phyloP scores from a whole-genome alignment of 1,139 yeast genomes.

The Suhomyces panamericanus region DNA sequence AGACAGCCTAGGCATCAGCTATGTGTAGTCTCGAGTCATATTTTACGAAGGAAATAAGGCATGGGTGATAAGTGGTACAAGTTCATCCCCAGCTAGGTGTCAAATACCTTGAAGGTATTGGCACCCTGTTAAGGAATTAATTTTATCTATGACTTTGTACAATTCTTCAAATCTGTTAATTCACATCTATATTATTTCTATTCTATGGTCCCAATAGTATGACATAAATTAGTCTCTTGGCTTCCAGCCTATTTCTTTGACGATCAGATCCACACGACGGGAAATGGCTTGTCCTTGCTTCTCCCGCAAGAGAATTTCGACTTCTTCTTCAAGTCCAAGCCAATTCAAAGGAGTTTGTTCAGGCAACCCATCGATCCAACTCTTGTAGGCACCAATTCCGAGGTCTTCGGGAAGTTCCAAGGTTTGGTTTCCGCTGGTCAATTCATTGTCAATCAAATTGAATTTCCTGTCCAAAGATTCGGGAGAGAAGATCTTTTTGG shows the following conservation, averaged over 20 bases:
- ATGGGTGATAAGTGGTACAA: too few species aligned
- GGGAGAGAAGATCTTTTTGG: conserved; percentile 27
- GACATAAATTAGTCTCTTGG: too few species aligned
- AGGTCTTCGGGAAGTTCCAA: conserved; percentile 52
- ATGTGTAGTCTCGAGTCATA: too few species aligned
- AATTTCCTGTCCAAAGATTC: conserved; percentile 30
- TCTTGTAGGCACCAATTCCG: conserved; percentile 30
- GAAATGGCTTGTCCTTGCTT: conserved; percentile 22
- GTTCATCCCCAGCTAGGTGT: too few species aligned
- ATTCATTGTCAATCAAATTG: conserved; percentile 33
- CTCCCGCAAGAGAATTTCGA: conserved; percentile 30
- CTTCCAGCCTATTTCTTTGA: background rate
- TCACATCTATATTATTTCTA: too few species aligned
- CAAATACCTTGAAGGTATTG: too few species aligned
- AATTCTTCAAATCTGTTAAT: too few species aligned
- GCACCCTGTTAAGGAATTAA: too few species aligned
- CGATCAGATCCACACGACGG: conserved; percentile 3
- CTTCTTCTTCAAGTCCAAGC: conserved; percentile 56
- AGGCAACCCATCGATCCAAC: conserved; percentile 61
- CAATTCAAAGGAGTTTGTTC: conserved; percentile 61
- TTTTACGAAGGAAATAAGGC: too few species aligned
- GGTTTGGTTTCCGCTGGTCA: conserved; percentile 12
- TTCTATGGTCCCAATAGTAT: too few species aligned
- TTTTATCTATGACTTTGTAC: background rate
- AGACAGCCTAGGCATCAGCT: conserved; percentile 2